Percentiles rank a stretch among this genome's conserved stretches.
Evolutionary conservation across 768 basidiomycete genomes (phyloP).

Genomic region (Cystobasidium tubakii): DNA sequence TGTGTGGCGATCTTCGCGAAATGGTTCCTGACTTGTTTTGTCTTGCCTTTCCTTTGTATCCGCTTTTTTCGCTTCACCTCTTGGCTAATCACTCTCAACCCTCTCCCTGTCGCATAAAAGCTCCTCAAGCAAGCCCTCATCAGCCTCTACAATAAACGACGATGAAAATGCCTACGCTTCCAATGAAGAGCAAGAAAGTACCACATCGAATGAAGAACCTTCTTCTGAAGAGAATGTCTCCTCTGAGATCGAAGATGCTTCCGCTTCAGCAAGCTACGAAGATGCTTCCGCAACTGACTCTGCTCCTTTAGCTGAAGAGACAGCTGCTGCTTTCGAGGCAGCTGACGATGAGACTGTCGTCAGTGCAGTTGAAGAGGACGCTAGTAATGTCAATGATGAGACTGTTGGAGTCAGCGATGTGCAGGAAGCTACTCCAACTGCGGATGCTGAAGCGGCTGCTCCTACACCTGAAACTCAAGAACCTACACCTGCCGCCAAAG

Average conservation of each 20-base stretch:
- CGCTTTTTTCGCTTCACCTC: background rate
- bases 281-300: background rate
- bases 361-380: constrained; percentile 3
- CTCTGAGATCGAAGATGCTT: background rate
- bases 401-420: background rate
- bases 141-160: background rate
- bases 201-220: background rate
- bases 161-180: background rate
- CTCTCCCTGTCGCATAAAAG: background rate
- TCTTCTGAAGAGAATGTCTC: background rate
- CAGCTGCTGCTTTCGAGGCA: background rate
- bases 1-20: background rate
- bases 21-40: background rate
- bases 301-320: constrained; percentile 1
- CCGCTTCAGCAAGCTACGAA: background rate
- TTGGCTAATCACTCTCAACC: background rate
- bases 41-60: background rate
- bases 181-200: background rate
- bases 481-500: background rate
- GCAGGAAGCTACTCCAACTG: background rate
- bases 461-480: background rate
- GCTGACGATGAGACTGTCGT: background rate
- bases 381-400: background rate
- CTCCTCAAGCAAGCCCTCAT: background rate
- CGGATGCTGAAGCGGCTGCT: constrained; percentile 4